Base-by-base conservation (phyloP, 2,329 filamentous ascomycete species). In the Colletotrichum zoysiae region DNA sequence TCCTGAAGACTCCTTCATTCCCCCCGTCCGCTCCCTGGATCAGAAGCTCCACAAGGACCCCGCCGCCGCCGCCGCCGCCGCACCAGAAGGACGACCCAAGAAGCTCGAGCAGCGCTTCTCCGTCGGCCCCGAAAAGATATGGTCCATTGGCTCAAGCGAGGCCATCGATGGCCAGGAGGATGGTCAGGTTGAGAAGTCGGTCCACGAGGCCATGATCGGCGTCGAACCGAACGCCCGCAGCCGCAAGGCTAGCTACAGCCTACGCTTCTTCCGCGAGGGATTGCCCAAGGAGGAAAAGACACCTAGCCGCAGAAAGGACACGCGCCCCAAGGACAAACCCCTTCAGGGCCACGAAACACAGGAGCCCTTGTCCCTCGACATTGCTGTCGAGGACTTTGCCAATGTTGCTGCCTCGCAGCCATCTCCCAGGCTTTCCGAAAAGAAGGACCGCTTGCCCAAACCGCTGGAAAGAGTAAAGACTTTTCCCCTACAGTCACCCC, bases 201-300 rank as follows among this genome's bases (percentile, higher is more conserved):
- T 91, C 62, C 84, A 88, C 7, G 88, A 91, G 74, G 88, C 87
- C 38, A 84, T 91, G 77, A 85, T 88, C 23, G 89, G 89, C 2
- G 82, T 87, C n/a, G 89, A 91, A 76, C 88, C 85, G 53, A 90
- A 88, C 76, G 87, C 87, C 57, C 87, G 90, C 65, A 93, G 90
- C 76, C 87, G 90, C 75, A 92, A 92, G 79, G 87, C 90, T 50
- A 92, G 89, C 76, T 90, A 92, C 78, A 91, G 89, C 74, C 81
- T 92, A 70, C 85, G 90, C 2, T 90, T 92, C 76, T 92, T 92
- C 83, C 90, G 89, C 73, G 89, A 92, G 78, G 90, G 89, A 44
- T 81, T 91, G 23, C 88, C 89, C n/a, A 78, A 79, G 3, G 87
- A 90, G 65, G 88, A 91, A 56, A 87, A 87, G 76, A 77, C 80